Evolutionary conservation across 2,329 filamentous ascomycete genomes (phyloP), one percentile per base, ranked within the genome.

Genomic region (Aspergillus bombycis): DNA sequence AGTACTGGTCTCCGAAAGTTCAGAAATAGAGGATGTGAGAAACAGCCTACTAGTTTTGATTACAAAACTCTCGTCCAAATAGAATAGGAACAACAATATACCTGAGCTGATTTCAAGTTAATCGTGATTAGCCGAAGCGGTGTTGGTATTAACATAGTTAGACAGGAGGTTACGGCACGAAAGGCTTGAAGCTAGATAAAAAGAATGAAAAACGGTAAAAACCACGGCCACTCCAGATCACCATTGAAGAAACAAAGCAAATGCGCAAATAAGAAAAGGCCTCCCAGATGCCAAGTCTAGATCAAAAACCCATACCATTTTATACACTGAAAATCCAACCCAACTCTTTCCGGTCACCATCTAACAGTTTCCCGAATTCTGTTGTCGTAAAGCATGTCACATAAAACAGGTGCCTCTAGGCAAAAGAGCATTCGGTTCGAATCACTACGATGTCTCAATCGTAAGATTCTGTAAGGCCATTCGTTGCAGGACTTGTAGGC

Each of bases 311-410:
- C 58, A 53, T 43, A 36, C 23, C 28, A n/a, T 59, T 30, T 59
- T 59, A 53, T 52, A 38, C 57, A 59, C 26, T 26, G n/a, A 26
- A n/a, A n/a, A 60, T 26, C 58, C 26, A 34, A 45, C 34, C 28
- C 56, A 58, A 48, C 56, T 34, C 41, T 48, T 21, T 52, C 28
- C 19, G 41, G 19, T 36, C 41, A 21, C 32, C 10, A 8, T 54
- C 55, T 58, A 58, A 58, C 45, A 11, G 32, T 57, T 62, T 48
- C 16, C 55, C 23, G n/a, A 32, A 45, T 50, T 46, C 30, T 46
- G 48, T 34, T 14, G 56, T 62, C 64, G 57, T 65, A 62, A 65
- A 55, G 57, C 64, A 64, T 65, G 50, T 58, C 58, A 46, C 58
- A 50, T 64, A 43, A 55, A 58, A 54, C 28, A 41, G 26, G 23